phyloP scores from a whole-genome alignment of 345 rosid species.

The Dimocarpus longan region DNA sequence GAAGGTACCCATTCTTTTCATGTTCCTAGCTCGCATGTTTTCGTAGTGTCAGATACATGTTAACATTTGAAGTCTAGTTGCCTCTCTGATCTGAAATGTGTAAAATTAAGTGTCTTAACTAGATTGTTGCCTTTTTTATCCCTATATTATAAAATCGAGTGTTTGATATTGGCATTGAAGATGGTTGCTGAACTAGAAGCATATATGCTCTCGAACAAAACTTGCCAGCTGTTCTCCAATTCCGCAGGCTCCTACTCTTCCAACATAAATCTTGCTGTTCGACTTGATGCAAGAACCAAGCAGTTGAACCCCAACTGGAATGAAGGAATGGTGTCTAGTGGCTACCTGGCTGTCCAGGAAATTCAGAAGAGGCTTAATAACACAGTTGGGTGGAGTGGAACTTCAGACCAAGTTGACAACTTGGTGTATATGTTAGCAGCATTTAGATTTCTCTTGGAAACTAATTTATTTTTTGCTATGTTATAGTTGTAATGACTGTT shows the following conservation, averaged over 20 bases:
- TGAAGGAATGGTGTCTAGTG: conserved; percentile 96
- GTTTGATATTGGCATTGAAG: conserved; percentile 54
- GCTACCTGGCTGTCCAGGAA: conserved; percentile 94
- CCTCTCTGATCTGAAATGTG: not conserved
- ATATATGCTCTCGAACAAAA: conserved; percentile 91
- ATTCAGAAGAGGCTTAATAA: conserved; percentile 94
- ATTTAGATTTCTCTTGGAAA: too few species aligned
- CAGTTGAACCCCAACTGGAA: conserved; percentile 97
- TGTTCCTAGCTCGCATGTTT: not conserved
- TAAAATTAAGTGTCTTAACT: not conserved
- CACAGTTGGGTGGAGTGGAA: conserved; percentile 99
- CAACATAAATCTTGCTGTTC: conserved; percentile 83
- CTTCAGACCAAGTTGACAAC: conserved; percentile 96
- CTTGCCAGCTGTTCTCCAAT: conserved; percentile 79
- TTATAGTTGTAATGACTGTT: too few species aligned
- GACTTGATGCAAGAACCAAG: conserved; percentile 92
- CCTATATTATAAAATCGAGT: too few species aligned
- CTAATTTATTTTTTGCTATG: too few species aligned
- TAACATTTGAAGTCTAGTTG: not conserved
- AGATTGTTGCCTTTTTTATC: too few species aligned
- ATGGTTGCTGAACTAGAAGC: conserved; percentile 98
- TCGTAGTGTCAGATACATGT: not conserved
- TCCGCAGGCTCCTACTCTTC: conserved; percentile 98
- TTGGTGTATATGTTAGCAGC: conserved; percentile 56
- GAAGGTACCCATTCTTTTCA: conserved; percentile 34